Base-by-base conservation (phyloP, 805 yeast species). In the Candida chauliodis region DNA sequence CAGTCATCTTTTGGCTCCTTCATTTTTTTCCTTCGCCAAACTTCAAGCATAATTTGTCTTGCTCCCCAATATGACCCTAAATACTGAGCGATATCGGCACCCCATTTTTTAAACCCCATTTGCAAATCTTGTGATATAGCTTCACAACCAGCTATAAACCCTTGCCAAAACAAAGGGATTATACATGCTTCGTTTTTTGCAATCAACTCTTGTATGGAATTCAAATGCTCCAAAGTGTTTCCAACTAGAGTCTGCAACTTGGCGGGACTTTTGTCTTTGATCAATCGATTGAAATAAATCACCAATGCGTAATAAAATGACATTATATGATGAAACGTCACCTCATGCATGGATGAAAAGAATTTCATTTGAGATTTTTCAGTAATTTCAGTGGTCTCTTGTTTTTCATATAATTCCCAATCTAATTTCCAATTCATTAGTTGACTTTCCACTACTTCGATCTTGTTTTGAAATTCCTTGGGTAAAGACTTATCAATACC, bases 81-180 rank as follows among this genome's bases (percentile, higher is more conserved):
- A 43, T 61, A 67, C 43, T 59, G 71, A 15, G 73, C 74, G 31
- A 77, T 76, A 41, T 76, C 76, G n/a, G 76, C 78, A 8, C 80
- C 81, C 95, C 95, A 87, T 41, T 70, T 66, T 51, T 78, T 80
- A 60, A 77, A 86, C 29, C 87, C 81, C 42, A 71, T 61, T 46
- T 84, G 91, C 25, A 81, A 58, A 24, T 66, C 68, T 1, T 58
- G 49, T 5, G 81, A 76, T 42, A 76, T 73, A 8, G 89, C 82
- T 44, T 84, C 88, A 51, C 93, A 82, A 0, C 95, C 95, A 1
- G 91, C 89, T 30, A 88, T 81, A 48, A 88, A 88, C 0, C 93
- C 95, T 52, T 84, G 91, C 93, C 95, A 88, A 49, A 86, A 79
- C 23, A 86, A 63, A 3, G 96, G 95, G 24, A 82, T 76, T 36